Evolutionary conservation across 345 rosid species (phyloP), one percentile per base, ranked within the genome.

Genomic region (Trapa incisa): DNA sequence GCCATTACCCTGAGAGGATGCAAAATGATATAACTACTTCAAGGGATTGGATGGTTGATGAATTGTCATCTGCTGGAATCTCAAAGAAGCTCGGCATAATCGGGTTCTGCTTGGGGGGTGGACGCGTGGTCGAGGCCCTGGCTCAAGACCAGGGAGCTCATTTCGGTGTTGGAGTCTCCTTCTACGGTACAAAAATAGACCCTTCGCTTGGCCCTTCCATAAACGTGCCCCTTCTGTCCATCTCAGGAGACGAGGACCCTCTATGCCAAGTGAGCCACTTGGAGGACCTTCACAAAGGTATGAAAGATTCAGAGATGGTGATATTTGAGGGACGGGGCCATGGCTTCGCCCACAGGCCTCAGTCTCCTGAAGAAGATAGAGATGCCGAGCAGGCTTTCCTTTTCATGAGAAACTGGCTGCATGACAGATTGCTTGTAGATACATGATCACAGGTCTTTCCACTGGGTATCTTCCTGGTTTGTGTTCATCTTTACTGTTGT

Each of bases 81-180:
- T 84, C 93, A 8, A 89, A 85, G 81, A 93, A 93, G 82, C 82
- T 89, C 36, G 97, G 89, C 36, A 32, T 86, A 14, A 80, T 89
- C 53, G 97, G 98, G 13, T 89, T 89, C 62, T 92, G 98, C 65
- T 88, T 74, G n/a, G 96, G 96, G 4, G 98, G 93, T 17, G 97
- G 96, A 22, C 73, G 84, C 9, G 86, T 86, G 15, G 72, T 89
- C 2, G 96, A 89, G 2, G 73, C 81, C 14, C 79, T 89, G 70
- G 88, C 92, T 11, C 50, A 69, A 47, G 96, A 92, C 61, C 70
- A 73, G 35, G 84, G 80, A 47, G 70, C 64, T 70, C 69, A 65
- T 73, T 89, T 87, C 48, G 85, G 91, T 33, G 68, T 68, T 6
- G 98, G 91, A 7, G 80, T 86, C 13, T 92, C 94, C 14, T 89